Evolutionary conservation across 2,329 filamentous ascomycete species (phyloP).

Genomic region (Lecanicillium sp.): DNA sequence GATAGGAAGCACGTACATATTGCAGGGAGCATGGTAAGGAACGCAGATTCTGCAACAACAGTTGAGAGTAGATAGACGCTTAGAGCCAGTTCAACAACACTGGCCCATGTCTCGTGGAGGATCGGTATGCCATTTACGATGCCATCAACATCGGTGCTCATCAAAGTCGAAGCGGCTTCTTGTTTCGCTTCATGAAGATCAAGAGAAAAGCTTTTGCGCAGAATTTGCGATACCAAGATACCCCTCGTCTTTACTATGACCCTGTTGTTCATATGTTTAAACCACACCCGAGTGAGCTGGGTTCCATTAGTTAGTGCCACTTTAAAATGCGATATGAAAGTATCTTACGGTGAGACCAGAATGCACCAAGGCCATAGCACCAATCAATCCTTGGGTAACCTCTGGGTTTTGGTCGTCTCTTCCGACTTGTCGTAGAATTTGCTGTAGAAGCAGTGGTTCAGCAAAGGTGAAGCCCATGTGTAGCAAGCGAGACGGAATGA

Average conservation of each 20-base stretch:
- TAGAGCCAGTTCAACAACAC: conserved; percentile 27
- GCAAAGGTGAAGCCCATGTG: conserved; percentile 33
- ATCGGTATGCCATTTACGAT: conserved; percentile 18
- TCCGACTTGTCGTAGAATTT: too few species aligned
- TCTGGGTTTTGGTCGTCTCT: too few species aligned
- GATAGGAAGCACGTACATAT: too few species aligned
- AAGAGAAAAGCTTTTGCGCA: conserved; percentile 34
- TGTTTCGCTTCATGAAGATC: conserved; percentile 20
- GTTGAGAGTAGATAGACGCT: conserved; percentile 26
- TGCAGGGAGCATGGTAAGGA: conserved; percentile 18
- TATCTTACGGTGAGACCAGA: conserved; percentile 30
- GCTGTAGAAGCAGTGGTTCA: conserved; percentile 31
- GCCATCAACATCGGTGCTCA: conserved; percentile 36
- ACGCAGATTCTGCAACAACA: conserved; percentile 22
- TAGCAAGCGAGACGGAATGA: conserved; percentile 27
- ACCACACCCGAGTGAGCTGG: conserved; percentile 11
- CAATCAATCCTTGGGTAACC: too few species aligned
- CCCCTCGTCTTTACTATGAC: conserved; percentile 28
- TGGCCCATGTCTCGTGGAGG: conserved; percentile 30
- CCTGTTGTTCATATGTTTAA: conserved; percentile 27
- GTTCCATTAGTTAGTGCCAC: too few species aligned
- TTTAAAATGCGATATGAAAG: too few species aligned
- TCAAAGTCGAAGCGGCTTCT: conserved; percentile 32
- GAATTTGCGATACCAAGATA: conserved; percentile 36
- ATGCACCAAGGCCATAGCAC: conserved; percentile 11